These are phyloP conservation scores for Starmerella apicola DNA, from an alignment of 805 yeast species.

Conservation along the genomic window DNA sequence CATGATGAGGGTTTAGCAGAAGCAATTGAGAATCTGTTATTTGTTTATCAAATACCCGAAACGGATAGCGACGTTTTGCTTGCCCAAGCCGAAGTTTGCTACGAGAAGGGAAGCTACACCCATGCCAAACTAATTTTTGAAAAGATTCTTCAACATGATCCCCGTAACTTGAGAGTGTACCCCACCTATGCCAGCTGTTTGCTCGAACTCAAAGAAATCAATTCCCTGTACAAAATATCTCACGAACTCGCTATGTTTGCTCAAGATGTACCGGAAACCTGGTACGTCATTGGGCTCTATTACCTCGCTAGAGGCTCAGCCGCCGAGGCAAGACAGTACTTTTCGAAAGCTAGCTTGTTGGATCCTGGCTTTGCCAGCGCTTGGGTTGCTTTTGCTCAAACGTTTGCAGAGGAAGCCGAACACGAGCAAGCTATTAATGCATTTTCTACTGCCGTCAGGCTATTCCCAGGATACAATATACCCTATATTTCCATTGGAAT, in stretches of 20 bases:
- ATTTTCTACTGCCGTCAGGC: constrained; percentile 84
- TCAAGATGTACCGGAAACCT: constrained; percentile 71
- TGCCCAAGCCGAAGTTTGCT: constrained; percentile 56
- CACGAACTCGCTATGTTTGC: constrained; percentile 77
- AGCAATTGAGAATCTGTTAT: constrained; percentile 51
- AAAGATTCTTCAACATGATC: constrained; percentile 37
- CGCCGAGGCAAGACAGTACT: constrained; percentile 73
- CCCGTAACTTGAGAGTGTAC: constrained; percentile 54
- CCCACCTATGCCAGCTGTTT: constrained; percentile 76
- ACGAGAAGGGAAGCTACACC: constrained; percentile 65
- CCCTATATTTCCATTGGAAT: constrained; percentile 87
- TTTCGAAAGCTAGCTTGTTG: constrained; percentile 76
- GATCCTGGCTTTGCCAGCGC: constrained; percentile 89
- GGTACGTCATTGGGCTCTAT: constrained; percentile 88
- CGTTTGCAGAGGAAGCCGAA: constrained; percentile 96
- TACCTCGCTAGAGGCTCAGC: constrained; percentile 63
- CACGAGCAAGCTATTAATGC: constrained; percentile 98
- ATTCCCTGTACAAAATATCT: constrained; percentile 65
- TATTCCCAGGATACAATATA: constrained; percentile 64
- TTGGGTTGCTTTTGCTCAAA: constrained; percentile 97
- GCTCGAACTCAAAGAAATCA: constrained; percentile 71
- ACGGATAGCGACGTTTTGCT: constrained; percentile 53
- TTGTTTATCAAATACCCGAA: constrained; percentile 57
- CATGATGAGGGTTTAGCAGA: constrained; percentile 47
- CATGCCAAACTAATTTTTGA: constrained; percentile 70